Evolutionary conservation across 106 monocot genomes (phyloP).

Genomic region (Iris macrosiphon): DNA sequence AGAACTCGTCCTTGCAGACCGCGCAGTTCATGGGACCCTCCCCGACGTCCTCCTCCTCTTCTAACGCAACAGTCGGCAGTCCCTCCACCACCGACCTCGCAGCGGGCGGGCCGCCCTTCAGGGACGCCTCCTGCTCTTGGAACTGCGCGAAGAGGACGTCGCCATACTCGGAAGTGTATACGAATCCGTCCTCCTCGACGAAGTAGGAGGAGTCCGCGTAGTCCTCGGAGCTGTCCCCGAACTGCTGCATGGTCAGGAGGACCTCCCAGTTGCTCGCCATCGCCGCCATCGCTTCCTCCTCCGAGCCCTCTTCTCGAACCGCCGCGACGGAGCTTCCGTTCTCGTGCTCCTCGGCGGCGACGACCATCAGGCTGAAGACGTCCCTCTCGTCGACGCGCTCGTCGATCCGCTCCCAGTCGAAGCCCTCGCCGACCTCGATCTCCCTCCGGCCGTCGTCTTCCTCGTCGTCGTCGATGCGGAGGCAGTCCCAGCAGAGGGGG

Average conservation of each 20-base stretch:
- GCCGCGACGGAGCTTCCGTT: background rate
- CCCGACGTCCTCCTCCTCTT: conserved; percentile 30
- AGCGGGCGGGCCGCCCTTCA: conserved; percentile 57
- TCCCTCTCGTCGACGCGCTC: conserved; percentile 22
- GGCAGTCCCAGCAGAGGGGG: conserved; percentile 54
- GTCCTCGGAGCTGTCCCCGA: conserved; percentile 3
- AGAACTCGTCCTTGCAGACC: conserved; percentile 74
- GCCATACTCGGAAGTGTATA: conserved; percentile 46
- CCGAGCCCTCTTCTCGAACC: background rate
- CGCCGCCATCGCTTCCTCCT: conserved; percentile 5
- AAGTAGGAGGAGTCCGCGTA: conserved; percentile 20
- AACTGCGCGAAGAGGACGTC: conserved; percentile 72
- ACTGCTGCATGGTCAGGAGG: conserved; percentile 26
- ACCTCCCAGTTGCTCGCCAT: conserved; percentile 56
- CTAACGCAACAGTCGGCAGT: conserved; percentile 47
- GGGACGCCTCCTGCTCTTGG: conserved; percentile 28
- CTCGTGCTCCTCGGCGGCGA: background rate
- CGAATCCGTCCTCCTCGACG: conserved; percentile 61
- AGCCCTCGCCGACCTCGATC: conserved; percentile 30
- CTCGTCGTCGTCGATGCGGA: conserved; percentile 39
- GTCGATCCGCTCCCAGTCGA: conserved; percentile 87
- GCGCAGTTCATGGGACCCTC: conserved; percentile 33
- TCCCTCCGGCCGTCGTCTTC: conserved; percentile 37
- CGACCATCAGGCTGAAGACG: conserved; percentile 1
- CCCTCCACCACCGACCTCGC: conserved; percentile 53